Evolutionary conservation across 257 asterid species (phyloP).

Genomic region (Solanum clarkiae): DNA sequence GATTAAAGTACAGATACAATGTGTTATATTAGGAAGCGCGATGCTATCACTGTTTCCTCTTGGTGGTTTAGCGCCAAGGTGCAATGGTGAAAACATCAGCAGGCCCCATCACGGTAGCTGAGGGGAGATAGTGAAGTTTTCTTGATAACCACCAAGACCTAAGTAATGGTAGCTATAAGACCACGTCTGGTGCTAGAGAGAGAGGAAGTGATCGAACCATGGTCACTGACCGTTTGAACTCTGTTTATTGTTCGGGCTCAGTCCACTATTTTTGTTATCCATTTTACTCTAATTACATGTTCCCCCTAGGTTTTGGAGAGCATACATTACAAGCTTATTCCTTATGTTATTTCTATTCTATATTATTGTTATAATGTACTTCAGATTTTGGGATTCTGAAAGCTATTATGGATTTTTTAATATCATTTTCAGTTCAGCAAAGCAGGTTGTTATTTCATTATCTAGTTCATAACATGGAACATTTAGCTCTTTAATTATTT

Average conservation of each 20-base stretch:
- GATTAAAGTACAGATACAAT: constrained; percentile 1
- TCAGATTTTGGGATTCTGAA: not conserved
- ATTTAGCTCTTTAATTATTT: not conserved
- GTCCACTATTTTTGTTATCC: not conserved
- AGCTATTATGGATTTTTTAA: not conserved
- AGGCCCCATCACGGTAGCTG: not conserved
- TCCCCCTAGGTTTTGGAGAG: not conserved
- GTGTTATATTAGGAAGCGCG: not conserved
- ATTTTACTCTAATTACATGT: not conserved
- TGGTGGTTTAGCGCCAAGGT: not conserved
- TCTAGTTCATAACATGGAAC: not conserved
- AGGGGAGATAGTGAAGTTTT: not conserved
- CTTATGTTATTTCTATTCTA: not conserved
- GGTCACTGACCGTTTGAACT: not conserved
- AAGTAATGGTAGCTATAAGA: not conserved
- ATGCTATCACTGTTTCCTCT: not conserved
- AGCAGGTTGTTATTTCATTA: not conserved
- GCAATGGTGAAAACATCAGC: not conserved
- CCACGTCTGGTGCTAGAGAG: not conserved
- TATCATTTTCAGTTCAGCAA: not conserved
- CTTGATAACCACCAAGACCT: not conserved
- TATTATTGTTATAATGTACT: not conserved
- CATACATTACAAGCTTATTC: not conserved
- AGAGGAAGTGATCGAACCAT: not conserved
- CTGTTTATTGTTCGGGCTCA: not conserved